Percentiles rank a stretch among this genome's conserved stretches.
Evolutionary conservation across 345 rosid species (phyloP).

Genomic region (Hibiscus mutabilis): DNA sequence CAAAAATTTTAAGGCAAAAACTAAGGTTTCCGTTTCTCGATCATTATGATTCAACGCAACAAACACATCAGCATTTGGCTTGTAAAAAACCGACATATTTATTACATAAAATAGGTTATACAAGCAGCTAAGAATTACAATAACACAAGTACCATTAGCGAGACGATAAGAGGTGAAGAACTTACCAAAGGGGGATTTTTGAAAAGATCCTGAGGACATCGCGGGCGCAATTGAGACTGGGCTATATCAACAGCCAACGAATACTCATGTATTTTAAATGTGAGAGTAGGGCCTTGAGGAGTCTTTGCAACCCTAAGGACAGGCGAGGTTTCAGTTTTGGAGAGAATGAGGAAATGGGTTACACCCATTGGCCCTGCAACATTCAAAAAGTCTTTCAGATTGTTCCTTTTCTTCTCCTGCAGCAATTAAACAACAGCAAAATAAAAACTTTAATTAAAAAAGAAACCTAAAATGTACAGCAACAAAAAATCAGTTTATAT

Average conservation of each 20-base stretch:
- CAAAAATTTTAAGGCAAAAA: not conserved
- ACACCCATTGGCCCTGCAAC: constrained; percentile 99
- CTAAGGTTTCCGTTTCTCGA: not conserved
- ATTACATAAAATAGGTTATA: not conserved
- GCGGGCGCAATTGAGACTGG: constrained; percentile 73
- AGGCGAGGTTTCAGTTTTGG: constrained; percentile 65
- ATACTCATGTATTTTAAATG: constrained; percentile 74
- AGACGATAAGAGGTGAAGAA: not conserved
- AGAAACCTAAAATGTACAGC: not conserved
- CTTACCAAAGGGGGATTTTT: constrained; percentile 81
- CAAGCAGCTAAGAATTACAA: not conserved
- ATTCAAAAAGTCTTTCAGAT: constrained; percentile 72
- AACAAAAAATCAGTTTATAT: not conserved
- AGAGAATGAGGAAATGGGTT: constrained; percentile 76
- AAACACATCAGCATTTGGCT: not conserved
- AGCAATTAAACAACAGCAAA: constrained; percentile 3
- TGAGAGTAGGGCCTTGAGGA: constrained; percentile 93
- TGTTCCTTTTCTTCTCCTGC: constrained; percentile 91
- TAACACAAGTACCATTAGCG: not conserved
- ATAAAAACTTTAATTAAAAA: not conserved
- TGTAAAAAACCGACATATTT: not conserved
- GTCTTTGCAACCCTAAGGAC: constrained; percentile 80
- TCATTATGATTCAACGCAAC: not conserved
- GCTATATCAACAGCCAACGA: constrained; percentile 69
- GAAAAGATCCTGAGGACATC: constrained; percentile 93